Conservation (phyloP, 108 stramenopile species). For the Skeletonema potamos region DNA sequence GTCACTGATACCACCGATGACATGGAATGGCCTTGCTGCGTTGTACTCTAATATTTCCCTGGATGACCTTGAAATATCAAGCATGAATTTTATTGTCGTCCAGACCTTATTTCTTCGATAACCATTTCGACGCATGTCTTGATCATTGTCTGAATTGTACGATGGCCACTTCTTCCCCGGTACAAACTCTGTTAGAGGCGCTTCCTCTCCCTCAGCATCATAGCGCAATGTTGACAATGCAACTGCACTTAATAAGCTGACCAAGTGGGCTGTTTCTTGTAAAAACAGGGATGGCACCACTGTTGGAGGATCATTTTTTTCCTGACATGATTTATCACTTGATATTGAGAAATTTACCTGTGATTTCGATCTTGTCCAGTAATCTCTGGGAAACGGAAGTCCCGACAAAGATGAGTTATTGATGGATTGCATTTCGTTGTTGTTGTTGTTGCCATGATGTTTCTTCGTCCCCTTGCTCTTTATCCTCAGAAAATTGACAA, state of each 20-base stretch:
- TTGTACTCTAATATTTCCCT: conserved; percentile 62
- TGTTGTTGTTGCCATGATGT: neutral
- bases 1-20: conserved; percentile 75
- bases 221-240: conserved; percentile 67
- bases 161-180: conserved; percentile 66
- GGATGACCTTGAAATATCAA: conserved; percentile 53
- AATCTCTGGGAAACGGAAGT: conserved; percentile 7
- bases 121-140: conserved; percentile 25
- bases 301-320: neutral
- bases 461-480: conserved; percentile 2
- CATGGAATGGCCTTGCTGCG: conserved; percentile 66
- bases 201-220: conserved; percentile 68
- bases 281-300: conserved; percentile 57
- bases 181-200: conserved; percentile 56
- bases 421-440: neutral
- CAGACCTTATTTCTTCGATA: neutral
- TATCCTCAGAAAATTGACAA: neutral
- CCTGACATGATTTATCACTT: neutral
- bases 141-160: conserved; percentile 47
- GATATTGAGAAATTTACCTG: neutral
- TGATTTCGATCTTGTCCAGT: conserved; percentile 2
- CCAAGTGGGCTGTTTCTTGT: conserved; percentile 69
- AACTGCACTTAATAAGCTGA: conserved; percentile 64
- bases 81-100: conserved; percentile 34
- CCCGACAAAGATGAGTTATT: neutral